Evolutionary conservation across 306 rosid species (phyloP).

Genomic region (Citrullus colocynthis): DNA sequence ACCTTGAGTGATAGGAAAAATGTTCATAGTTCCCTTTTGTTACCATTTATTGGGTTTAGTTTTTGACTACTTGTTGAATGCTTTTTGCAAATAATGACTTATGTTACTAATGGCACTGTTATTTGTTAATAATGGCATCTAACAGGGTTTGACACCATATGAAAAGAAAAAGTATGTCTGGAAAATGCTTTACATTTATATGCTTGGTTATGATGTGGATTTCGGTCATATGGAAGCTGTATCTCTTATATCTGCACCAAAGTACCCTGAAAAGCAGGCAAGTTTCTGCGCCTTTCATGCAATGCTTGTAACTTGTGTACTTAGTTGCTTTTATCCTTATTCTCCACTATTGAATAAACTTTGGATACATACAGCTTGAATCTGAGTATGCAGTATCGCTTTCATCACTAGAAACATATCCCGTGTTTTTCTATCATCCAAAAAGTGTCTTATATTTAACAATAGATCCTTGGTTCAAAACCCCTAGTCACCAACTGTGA

Average conservation of each 20-base stretch:
- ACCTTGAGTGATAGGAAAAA: neutral
- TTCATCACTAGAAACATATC: neutral
- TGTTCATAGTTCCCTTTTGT: neutral
- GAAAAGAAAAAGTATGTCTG: conserved; percentile 99
- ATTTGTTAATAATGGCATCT: conserved; percentile 8
- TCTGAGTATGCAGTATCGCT: neutral
- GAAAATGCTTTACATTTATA: conserved; percentile 95
- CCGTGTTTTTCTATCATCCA: neutral
- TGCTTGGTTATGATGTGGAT: conserved; percentile 99
- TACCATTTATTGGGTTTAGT: neutral
- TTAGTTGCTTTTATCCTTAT: neutral
- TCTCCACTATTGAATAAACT: neutral
- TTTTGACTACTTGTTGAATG: neutral
- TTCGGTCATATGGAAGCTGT: conserved; percentile 99
- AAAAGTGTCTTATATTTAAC: neutral
- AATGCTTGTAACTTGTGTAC: neutral
- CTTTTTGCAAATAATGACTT: neutral
- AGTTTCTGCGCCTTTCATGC: neutral
- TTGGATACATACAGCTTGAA: neutral
- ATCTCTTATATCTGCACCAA: conserved; percentile 97
- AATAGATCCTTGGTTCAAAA: neutral
- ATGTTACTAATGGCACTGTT: neutral
- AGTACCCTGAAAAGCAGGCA: conserved; percentile 99
- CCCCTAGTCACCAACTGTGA: neutral
- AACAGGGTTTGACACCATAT: conserved; percentile 79